Evolutionary conservation across 768 basidiomycete species (phyloP), one percentile per base, ranked within the genome.

Genomic region (Mycena belliarum): DNA sequence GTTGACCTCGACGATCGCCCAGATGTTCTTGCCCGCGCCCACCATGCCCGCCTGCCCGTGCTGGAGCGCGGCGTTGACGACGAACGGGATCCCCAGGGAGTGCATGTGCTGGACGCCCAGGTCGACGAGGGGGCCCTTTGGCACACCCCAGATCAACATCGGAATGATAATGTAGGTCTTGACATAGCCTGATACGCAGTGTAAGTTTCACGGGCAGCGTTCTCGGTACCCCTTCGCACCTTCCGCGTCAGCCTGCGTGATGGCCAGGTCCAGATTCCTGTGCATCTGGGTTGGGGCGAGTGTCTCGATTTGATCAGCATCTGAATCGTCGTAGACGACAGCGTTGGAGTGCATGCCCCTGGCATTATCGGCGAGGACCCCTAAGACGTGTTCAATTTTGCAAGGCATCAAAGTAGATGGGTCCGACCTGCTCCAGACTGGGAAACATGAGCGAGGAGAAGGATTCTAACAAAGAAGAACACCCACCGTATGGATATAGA

Each of bases 11-110:
- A 86, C 81, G 57, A 84, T 72, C 0, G 80, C 77, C 86, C 85
- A 89, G 7, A 83, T 43, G 51, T 87, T 85, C 64, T 76, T 70
- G 1, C 88, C 87, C 40, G 75, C 63, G 0, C 86, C 85, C 4
- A 88, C 72, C 63, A 83, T 70, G 1, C 43, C 43, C 9, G 18
- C 26, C 20, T 32, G 65, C 32, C 68, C 66, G 20, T 69, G 68
- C 45, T 62, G 69, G 18, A 81, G 51, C 37, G 72, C 60, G 0
- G 71, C 72, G n/a, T 65, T 63, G 60, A 81, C 71, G 15, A 76
- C 60, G 3, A n/a, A 9, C 1, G 75, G 77, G 45, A 82, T 73
- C 59, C 74, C 75, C 4, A 66, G 63, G 0, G 77, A 79, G 40
- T 72, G 66, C 6, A 64, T 55, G 49, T 80, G 75, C 23, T 73